These are phyloP conservation scores for Vitrella brassicaformis DNA, from an alignment of 73 alveolate species.

Conservation along the genomic window DNA sequence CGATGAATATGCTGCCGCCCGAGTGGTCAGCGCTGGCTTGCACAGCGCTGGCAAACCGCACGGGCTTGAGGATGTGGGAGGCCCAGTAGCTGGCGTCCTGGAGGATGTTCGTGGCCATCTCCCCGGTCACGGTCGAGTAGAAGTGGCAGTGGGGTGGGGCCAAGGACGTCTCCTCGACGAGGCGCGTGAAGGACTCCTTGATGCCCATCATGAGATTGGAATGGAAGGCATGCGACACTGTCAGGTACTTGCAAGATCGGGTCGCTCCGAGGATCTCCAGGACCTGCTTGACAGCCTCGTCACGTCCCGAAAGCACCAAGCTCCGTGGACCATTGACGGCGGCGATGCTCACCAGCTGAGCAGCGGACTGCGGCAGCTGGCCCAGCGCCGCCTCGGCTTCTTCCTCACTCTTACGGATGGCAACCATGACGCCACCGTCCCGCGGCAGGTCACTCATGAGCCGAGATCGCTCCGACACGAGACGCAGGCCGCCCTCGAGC, in stretches of 20 bases:
- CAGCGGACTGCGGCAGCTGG: background rate
- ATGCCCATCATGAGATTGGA: background rate
- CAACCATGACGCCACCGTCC: background rate
- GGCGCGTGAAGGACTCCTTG: background rate
- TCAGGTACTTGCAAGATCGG: background rate
- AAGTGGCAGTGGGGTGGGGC: background rate
- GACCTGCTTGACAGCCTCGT: background rate
- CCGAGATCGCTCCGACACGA: background rate
- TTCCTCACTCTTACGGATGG: background rate
- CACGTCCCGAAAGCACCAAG: background rate
- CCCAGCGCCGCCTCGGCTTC: background rate
- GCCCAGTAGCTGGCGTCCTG: background rate
- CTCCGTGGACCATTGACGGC: background rate
- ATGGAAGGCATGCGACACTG: background rate
- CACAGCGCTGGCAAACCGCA: background rate
- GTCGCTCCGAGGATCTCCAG: background rate
- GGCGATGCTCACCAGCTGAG: too few relatives aligned
- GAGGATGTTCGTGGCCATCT: background rate
- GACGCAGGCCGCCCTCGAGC: background rate
- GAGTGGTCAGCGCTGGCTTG: background rate
- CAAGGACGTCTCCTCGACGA: background rate
- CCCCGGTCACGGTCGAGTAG: background rate
- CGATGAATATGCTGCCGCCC: background rate
- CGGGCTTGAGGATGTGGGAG: background rate
- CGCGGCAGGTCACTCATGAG: background rate